A percentile compares a stretch with the other conserved stretches of the same genome.
These are phyloP conservation scores for Platanus orientalis DNA, from an alignment of 164 flowering plant genomes.

Conservation along the genomic window DNA sequence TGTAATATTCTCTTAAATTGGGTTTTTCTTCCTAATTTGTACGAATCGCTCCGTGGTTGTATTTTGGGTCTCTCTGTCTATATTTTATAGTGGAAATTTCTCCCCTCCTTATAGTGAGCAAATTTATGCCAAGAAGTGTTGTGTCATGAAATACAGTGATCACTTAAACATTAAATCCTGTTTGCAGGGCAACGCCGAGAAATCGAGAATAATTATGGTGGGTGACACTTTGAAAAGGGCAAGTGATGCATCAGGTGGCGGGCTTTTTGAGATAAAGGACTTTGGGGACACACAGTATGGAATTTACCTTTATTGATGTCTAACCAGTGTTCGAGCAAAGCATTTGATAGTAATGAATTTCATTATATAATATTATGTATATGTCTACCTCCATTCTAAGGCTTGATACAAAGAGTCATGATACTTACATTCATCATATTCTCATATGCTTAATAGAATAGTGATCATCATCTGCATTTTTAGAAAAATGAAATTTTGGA, in stretches of 20 bases:
- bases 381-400: background rate
- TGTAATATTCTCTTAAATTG: background rate
- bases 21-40: background rate
- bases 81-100: background rate
- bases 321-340: background rate
- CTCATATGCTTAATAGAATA: background rate
- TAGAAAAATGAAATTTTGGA: background rate
- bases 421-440: background rate
- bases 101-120: background rate
- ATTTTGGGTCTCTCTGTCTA: background rate
- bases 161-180: background rate
- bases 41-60: background rate
- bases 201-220: constrained; percentile 84
- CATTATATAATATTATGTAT: background rate
- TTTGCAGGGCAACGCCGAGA: constrained; percentile 87
- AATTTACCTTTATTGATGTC: constrained; percentile 4
- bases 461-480: background rate
- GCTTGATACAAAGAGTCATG: no score
- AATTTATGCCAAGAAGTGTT: background rate
- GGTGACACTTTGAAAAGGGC: constrained; percentile 88
- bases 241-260: constrained; percentile 49
- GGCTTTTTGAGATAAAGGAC: constrained; percentile 60
- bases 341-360: background rate
- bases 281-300: constrained; percentile 64
- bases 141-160: background rate